Evolutionary conservation across 768 basidiomycete species (phyloP).

Genomic region (Panaeolus papilionaceus): DNA sequence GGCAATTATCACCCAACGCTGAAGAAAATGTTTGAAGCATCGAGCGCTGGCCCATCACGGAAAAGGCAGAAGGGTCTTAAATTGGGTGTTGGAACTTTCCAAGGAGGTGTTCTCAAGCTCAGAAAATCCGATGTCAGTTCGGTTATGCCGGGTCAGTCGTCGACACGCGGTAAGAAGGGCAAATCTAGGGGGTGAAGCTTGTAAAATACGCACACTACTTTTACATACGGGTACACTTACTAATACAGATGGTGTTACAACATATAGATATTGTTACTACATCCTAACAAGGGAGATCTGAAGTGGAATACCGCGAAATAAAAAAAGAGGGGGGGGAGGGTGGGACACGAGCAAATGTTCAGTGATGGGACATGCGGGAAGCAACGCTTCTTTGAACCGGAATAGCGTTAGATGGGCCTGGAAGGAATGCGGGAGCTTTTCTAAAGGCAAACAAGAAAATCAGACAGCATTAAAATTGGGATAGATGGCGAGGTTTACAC

Average conservation of each 20-base stretch:
- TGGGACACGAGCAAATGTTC: not conserved
- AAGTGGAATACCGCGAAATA: not conserved
- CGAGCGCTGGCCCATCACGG: constrained; percentile 35
- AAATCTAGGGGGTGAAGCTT: constrained; percentile 22
- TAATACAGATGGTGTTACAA: constrained; percentile 6
- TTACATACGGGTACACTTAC: constrained; percentile 7
- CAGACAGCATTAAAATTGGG: not conserved
- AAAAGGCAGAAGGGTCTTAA: constrained; percentile 70
- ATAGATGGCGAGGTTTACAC: not conserved
- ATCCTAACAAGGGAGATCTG: not conserved
- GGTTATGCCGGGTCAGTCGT: constrained; percentile 34
- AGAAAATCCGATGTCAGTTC: constrained; percentile 63
- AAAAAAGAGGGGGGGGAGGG: not conserved
- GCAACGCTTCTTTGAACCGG: constrained; percentile 3
- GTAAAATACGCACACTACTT: constrained; percentile 13
- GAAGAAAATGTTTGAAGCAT: constrained; percentile 66
- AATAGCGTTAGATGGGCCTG: not conserved
- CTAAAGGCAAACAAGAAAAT: not conserved
- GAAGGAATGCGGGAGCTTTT: not conserved
- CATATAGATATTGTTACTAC: not conserved
- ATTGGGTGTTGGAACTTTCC: constrained; percentile 84
- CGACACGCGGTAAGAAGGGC: constrained; percentile 15
- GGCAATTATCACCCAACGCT: constrained; percentile 86
- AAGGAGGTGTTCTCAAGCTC: constrained; percentile 70
- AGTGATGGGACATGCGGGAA: constrained; percentile 3